Evolutionary conservation across 2,329 filamentous ascomycete genomes (phyloP).

Genomic region (Capronia coronata): DNA sequence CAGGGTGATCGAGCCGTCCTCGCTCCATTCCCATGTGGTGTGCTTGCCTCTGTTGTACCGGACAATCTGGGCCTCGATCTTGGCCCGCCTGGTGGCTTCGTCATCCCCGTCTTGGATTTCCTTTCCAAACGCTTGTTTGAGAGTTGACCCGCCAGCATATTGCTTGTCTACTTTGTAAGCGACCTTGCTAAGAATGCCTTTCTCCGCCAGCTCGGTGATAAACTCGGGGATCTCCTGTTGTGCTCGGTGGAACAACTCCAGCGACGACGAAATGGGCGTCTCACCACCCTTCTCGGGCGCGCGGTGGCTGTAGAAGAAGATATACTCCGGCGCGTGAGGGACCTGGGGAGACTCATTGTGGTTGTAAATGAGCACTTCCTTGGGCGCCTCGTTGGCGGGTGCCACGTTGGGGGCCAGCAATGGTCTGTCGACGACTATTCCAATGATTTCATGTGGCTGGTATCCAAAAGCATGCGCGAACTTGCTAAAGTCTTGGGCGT

Average conservation of each 20-base stretch:
- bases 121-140: constrained; percentile 45
- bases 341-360: constrained; percentile 49
- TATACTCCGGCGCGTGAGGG: constrained; percentile 47
- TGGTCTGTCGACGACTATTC: constrained; percentile 45
- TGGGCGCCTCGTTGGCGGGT: constrained; percentile 46
- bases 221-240: constrained; percentile 46
- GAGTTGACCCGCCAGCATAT: constrained; percentile 44
- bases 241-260: constrained; percentile 43
- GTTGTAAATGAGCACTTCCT: constrained; percentile 45
- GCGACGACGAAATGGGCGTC: constrained; percentile 44
- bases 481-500: constrained; percentile 43
- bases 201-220: constrained; percentile 38
- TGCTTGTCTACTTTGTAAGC: constrained; percentile 42
- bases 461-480: constrained; percentile 48
- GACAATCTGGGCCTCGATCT: constrained; percentile 46
- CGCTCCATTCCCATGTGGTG: constrained; percentile 46
- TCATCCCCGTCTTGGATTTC: constrained; percentile 42
- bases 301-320: constrained; percentile 45
- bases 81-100: constrained; percentile 36
- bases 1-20: constrained; percentile 36
- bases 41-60: constrained; percentile 43
- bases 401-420: constrained; percentile 41
- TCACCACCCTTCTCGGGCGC: constrained; percentile 37
- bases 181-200: constrained; percentile 41
- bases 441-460: constrained; percentile 46